phyloP scores from a whole-genome alignment of 352 stramenopile species.

The Phytophthora constricta region DNA sequence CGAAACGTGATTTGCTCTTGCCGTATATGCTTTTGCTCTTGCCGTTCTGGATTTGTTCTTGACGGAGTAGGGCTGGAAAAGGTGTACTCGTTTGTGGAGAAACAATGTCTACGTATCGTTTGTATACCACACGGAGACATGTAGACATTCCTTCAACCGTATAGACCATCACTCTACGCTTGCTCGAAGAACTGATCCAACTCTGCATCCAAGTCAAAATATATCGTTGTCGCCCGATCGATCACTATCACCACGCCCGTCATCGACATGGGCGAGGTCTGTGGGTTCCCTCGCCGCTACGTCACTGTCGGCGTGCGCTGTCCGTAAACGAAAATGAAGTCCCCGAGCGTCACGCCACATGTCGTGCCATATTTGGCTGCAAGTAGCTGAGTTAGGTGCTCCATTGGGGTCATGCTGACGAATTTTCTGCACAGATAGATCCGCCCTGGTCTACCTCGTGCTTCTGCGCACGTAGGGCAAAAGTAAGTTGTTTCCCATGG shows the following conservation, averaged over 20 bases:
- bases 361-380: slow-evolving; percentile 14
- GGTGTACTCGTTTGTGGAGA: too few relatives aligned
- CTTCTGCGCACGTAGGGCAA: neutral
- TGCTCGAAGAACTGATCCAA: neutral
- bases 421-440: slow-evolving; percentile 1
- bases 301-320: neutral
- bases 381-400: neutral
- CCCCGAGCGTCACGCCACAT: slow-evolving; percentile 5
- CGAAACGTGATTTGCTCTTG: too few relatives aligned
- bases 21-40: too few relatives aligned
- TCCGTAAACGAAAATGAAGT: neutral
- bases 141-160: too few relatives aligned
- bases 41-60: too few relatives aligned
- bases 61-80: too few relatives aligned
- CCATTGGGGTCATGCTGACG: slow-evolving; percentile 7
- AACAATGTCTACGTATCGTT: too few relatives aligned
- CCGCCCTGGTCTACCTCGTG: neutral
- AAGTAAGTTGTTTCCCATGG: slow-evolving; percentile 6
- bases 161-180: too few relatives aligned
- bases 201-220: too few relatives aligned
- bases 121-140: too few relatives aligned
- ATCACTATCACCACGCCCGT: neutral
- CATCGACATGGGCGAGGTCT: neutral
- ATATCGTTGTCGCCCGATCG: neutral
- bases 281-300: neutral